phyloP scores from a whole-genome alignment of 2,329 filamentous ascomycete species.

The Ceratocystis colombiana region DNA sequence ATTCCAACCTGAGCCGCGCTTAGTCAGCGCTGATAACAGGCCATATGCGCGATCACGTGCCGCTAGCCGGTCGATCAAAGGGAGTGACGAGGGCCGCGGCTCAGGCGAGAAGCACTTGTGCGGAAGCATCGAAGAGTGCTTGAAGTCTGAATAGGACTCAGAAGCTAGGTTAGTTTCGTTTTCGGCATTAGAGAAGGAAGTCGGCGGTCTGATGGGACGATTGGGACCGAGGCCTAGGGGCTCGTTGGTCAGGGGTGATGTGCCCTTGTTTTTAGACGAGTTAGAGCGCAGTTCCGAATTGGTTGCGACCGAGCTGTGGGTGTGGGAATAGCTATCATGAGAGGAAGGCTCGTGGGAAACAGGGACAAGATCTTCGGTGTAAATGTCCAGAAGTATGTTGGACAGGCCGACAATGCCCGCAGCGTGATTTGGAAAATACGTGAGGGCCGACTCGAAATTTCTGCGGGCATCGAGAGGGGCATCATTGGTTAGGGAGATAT shows the following conservation, averaged over 20 bases:
- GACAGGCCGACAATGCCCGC: constrained; percentile 71
- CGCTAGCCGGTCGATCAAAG: constrained; percentile 70
- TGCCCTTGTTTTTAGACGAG: constrained; percentile 7
- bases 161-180: constrained; percentile 18
- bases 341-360: constrained; percentile 5
- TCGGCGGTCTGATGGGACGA: constrained; percentile 16
- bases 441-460: constrained; percentile 73
- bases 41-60: constrained; percentile 82
- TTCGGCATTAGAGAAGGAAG: not conserved
- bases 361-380: constrained; percentile 57
- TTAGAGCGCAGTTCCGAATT: not conserved
- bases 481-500: constrained; percentile 52
- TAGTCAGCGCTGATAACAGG: constrained; percentile 71
- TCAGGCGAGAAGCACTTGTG: constrained; percentile 41
- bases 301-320: constrained; percentile 28
- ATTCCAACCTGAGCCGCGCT: constrained; percentile 81
- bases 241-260: constrained; percentile 14
- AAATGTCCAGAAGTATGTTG: constrained; percentile 77
- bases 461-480: constrained; percentile 59
- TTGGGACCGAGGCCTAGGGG: constrained; percentile 24
- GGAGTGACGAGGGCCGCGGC: constrained; percentile 52
- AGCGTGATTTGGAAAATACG: constrained; percentile 69
- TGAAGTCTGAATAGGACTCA: constrained; percentile 26
- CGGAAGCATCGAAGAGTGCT: constrained; percentile 23
- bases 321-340: constrained; percentile 29